Evolutionary conservation across 164 flowering plant genomes (phyloP).

Genomic region (Stephania japonica): DNA sequence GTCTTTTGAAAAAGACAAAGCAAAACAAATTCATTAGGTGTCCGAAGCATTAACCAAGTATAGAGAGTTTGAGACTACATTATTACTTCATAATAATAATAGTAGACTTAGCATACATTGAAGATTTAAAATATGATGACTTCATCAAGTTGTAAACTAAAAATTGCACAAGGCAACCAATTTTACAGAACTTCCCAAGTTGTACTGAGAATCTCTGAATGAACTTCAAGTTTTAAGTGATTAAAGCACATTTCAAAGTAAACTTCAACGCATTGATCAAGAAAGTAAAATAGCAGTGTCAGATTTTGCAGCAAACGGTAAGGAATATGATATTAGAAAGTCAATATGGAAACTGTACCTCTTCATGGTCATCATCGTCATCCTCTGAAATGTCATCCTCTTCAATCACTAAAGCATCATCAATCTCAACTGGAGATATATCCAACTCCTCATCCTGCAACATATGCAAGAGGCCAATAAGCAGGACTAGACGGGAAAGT

Average conservation of each 20-base stretch:
- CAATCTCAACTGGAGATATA: constrained; percentile 78
- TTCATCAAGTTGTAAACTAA: too few species aligned
- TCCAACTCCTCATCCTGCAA: constrained; percentile 88
- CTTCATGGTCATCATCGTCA: constrained; percentile 86
- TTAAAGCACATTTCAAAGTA: neutral
- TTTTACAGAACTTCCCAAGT: neutral
- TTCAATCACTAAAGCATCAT: constrained; percentile 92
- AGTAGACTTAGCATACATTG: too few species aligned
- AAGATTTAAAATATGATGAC: too few species aligned
- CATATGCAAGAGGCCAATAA: neutral
- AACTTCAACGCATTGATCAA: neutral
- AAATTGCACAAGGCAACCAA: too few species aligned
- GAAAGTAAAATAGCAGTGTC: neutral
- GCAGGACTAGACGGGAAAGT: neutral
- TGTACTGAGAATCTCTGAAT: neutral
- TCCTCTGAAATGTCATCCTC: constrained; percentile 97
- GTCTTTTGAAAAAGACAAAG: too few species aligned
- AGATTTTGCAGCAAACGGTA: too few species aligned
- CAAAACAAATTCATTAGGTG: too few species aligned
- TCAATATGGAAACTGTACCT: constrained; percentile 38
- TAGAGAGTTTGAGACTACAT: too few species aligned
- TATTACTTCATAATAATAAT: too few species aligned
- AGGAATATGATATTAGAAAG: neutral
- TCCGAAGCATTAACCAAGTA: too few species aligned
- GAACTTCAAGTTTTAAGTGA: neutral